These are phyloP conservation scores for Lagerstroemia speciosa DNA, from an alignment of 345 rosid genomes.

Conservation along the genomic window DNA sequence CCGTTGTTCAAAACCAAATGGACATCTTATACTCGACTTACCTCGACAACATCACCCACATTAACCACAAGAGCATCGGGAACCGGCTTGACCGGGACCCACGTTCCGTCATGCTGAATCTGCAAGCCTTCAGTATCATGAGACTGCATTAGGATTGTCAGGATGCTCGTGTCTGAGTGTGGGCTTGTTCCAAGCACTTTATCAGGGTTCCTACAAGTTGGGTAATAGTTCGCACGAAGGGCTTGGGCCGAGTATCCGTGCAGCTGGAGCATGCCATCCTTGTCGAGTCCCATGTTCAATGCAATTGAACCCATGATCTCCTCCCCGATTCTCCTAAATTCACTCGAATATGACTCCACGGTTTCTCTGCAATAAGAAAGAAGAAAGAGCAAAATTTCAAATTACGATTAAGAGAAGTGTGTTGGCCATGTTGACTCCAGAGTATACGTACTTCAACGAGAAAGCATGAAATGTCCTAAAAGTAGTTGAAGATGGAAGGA, in stretches of 20 bases:
- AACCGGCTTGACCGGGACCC: conserved; percentile 20
- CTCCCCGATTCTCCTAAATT: conserved; percentile 4
- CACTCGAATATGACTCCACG: conserved; percentile 6
- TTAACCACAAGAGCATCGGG: conserved; percentile 23
- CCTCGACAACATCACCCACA: not conserved
- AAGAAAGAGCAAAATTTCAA: no score
- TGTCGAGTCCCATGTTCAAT: conserved; percentile 18
- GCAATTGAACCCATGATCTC: conserved; percentile 20
- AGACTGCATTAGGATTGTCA: conserved; percentile 18
- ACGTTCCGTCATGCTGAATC: conserved; percentile 14
- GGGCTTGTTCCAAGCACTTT: conserved; percentile 19
- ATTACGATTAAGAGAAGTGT: no score
- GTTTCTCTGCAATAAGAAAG: not conserved
- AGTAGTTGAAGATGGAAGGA: no score
- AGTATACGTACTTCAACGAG: no score
- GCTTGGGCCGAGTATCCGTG: not conserved
- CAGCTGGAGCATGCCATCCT: conserved; percentile 14
- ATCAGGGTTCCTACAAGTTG: conserved; percentile 18
- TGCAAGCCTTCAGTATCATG: conserved; percentile 15
- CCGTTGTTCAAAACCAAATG: no score
- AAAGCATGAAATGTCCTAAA: no score
- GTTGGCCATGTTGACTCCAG: no score
- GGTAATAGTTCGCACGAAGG: not conserved
- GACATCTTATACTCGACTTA: no score
- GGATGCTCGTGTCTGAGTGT: conserved; percentile 19